Conservation (phyloP, 495 filamentous ascomycete species). For the Penicillium argentinense region DNA sequence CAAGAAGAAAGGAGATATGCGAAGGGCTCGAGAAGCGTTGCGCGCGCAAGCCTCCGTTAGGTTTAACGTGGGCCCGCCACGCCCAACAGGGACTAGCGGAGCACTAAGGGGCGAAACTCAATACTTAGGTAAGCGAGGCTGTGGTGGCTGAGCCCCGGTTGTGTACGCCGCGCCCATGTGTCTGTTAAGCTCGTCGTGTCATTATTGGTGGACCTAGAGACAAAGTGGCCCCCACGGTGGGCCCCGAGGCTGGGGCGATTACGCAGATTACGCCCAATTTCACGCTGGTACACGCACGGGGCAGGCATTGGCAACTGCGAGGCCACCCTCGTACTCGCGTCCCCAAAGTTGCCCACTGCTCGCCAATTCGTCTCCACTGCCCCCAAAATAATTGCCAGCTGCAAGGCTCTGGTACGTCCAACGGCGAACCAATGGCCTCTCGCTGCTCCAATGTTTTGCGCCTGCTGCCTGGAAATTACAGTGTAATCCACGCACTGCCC, state of each 20-base stretch:
- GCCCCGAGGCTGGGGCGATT: not conserved
- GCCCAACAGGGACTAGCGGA: constrained; percentile 5
- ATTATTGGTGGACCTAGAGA: not conserved
- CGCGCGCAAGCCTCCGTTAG: too few species aligned
- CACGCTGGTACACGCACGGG: too few species aligned
- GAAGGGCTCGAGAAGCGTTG: too few species aligned
- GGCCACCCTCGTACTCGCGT: too few species aligned
- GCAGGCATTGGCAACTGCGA: not conserved
- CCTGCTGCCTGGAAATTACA: not conserved
- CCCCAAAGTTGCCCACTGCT: too few species aligned
- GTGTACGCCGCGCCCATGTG: not conserved
- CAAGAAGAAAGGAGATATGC: constrained; percentile 10
- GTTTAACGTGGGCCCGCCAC: too few species aligned
- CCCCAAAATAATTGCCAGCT: not conserved
- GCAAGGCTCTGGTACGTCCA: not conserved
- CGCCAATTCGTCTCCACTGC: not conserved
- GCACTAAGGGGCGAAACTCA: constrained; percentile 7
- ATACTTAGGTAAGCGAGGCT: constrained; percentile 10
- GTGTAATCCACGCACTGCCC: not conserved
- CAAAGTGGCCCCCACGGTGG: too few species aligned
- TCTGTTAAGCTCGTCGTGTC: constrained; percentile 3
- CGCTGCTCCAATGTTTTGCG: not conserved
- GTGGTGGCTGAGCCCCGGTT: constrained; percentile 23
- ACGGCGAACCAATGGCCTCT: too few species aligned
- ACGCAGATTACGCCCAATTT: constrained; percentile 9